phyloP scores from a whole-genome alignment of 202 grass and related monocot genomes.

The Setaria viridis region DNA sequence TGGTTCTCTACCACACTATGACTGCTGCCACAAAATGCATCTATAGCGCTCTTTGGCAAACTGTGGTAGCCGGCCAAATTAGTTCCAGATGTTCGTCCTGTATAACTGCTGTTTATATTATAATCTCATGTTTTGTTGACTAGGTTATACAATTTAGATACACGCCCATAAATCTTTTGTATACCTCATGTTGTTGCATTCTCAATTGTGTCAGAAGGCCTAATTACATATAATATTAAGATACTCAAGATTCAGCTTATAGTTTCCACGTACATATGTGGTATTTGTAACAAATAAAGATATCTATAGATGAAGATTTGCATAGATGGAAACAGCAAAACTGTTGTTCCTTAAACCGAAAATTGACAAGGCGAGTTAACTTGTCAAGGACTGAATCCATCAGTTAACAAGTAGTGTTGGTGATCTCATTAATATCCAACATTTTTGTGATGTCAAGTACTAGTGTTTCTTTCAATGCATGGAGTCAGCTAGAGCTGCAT shows the following conservation, averaged over 20 bases:
- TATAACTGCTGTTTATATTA: background rate
- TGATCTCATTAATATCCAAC: background rate
- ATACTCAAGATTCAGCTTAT: background rate
- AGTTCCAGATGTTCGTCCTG: background rate
- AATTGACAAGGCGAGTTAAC: background rate
- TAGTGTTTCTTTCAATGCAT: background rate
- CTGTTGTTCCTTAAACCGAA: background rate
- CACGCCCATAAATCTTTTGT: background rate
- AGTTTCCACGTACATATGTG: too few species aligned
- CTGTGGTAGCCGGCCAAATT: background rate
- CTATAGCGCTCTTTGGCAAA: background rate
- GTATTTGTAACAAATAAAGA: background rate
- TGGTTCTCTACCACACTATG: background rate
- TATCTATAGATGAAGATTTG: background rate
- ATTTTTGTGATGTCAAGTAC: background rate
- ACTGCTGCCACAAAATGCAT: background rate
- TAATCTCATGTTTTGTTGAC: background rate
- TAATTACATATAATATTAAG: background rate
- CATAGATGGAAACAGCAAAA: background rate
- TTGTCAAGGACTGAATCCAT: background rate
- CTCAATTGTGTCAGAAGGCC: background rate
- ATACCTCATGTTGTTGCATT: background rate
- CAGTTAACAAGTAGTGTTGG: background rate
- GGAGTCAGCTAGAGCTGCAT: background rate
- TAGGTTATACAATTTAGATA: background rate